Conservation (phyloP, 1,284 basidiomycete genomes). For the Gomphus sp. region DNA sequence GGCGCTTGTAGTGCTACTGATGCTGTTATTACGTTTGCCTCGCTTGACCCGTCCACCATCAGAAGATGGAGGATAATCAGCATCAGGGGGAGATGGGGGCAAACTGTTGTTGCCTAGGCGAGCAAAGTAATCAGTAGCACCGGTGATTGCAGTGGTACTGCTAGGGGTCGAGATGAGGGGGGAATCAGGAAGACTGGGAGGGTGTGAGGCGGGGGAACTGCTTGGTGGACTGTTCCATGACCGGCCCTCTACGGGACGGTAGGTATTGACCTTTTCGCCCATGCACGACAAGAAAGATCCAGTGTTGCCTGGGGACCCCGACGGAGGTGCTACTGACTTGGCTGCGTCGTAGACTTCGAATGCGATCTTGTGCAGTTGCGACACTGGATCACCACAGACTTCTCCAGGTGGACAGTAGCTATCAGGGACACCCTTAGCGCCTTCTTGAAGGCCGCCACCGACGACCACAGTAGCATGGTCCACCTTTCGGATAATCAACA, state of each 20-base stretch:
- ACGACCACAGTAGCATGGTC: conserved; percentile 87
- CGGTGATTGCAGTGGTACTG: conserved; percentile 35
- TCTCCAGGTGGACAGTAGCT: conserved; percentile 77
- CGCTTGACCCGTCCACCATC: conserved; percentile 78
- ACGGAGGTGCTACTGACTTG: conserved; percentile 53
- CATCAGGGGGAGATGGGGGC: conserved; percentile 52
- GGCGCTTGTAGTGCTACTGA: conserved; percentile 55
- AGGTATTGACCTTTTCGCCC: conserved; percentile 84
- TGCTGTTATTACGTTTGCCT: conserved; percentile 49
- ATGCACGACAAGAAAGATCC: conserved; percentile 80
- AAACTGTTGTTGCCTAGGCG: conserved; percentile 31
- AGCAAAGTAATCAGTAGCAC: conserved; percentile 51
- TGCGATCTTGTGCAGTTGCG: conserved; percentile 91
- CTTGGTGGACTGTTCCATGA: conserved; percentile 48
- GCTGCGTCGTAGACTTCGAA: conserved; percentile 77
- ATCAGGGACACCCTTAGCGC: conserved; percentile 75
- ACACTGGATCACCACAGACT: conserved; percentile 87
- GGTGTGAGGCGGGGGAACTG: conserved; percentile 37
- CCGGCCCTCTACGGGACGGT: conserved; percentile 74
- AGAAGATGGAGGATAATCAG: conserved; percentile 63
- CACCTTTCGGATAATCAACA: conserved; percentile 89
- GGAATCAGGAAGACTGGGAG: conserved; percentile 57
- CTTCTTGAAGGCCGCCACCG: conserved; percentile 77
- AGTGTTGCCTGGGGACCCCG: conserved; percentile 61
- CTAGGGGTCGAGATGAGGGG: conserved; percentile 53